Conservation (phyloP, 2,329 filamentous ascomycete species). For the Sclerotinia nivalis region DNA sequence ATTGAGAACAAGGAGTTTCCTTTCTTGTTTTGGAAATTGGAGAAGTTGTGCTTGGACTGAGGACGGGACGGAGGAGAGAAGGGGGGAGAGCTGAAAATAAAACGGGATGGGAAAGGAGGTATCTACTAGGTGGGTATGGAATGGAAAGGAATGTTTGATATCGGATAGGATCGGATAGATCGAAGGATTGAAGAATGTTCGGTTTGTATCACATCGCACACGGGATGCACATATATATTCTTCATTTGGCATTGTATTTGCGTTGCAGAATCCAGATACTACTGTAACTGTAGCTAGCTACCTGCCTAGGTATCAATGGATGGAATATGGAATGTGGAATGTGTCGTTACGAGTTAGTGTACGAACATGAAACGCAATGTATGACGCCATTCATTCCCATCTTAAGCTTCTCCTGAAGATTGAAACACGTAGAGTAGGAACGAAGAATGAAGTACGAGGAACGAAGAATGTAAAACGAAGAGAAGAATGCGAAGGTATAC, state of each 20-base stretch:
- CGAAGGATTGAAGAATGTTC: neutral
- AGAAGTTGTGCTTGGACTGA: neutral
- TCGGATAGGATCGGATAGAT: neutral
- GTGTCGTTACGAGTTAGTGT: too few relatives aligned
- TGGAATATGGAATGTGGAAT: neutral
- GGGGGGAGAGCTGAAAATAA: neutral
- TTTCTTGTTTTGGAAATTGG: too few relatives aligned
- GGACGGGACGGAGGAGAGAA: neutral
- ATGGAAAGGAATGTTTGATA: neutral
- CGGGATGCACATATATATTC: too few relatives aligned
- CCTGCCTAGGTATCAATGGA: neutral
- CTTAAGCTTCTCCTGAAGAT: too few relatives aligned
- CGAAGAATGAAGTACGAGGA: too few relatives aligned
- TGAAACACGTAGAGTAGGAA: neutral
- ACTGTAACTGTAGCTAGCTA: neutral
- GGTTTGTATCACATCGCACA: neutral
- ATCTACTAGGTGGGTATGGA: too few relatives aligned
- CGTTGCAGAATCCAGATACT: too few relatives aligned
- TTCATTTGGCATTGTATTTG: too few relatives aligned
- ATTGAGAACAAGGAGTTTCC: too few relatives aligned
- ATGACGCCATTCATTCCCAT: neutral
- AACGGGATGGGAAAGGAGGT: neutral
- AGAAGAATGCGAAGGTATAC: too few relatives aligned
- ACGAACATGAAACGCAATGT: neutral
- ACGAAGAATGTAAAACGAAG: neutral